Conservation (phyloP, 2,329 filamentous ascomycete genomes). For the Aspergillus aculeatinus region DNA sequence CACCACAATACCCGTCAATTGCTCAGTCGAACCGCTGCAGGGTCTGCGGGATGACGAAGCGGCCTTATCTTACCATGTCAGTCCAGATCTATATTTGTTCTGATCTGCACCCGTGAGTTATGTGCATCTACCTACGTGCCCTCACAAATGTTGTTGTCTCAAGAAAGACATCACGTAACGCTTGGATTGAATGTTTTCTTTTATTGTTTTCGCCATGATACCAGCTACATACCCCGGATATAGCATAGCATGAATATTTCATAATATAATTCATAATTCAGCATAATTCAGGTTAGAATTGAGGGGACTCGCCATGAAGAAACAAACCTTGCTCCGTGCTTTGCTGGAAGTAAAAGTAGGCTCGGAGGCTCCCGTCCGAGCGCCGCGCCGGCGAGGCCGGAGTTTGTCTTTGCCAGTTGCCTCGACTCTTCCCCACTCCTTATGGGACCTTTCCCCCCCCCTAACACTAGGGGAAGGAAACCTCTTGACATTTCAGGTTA, state of each 20-base stretch:
- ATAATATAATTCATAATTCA: slow-evolving; percentile 24
- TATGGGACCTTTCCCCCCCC: background rate
- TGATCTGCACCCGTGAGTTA: background rate
- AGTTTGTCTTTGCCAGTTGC: background rate
- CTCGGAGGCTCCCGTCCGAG: too few relatives aligned
- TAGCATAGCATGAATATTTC: slow-evolving; percentile 20
- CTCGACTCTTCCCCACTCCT: background rate
- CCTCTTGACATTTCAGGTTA: background rate
- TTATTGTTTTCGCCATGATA: slow-evolving; percentile 17
- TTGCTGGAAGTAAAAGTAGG: too few relatives aligned
- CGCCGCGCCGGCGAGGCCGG: too few relatives aligned
- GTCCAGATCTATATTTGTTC: background rate
- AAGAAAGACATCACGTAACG: slow-evolving; percentile 5
- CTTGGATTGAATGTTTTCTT: slow-evolving; percentile 1
- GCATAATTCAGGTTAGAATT: slow-evolving; percentile 5
- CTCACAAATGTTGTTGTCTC: slow-evolving; percentile 6
- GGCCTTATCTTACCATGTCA: slow-evolving; percentile 3
- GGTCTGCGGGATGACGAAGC: slow-evolving; percentile 20
- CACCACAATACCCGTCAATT: background rate
- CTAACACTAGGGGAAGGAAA: background rate
- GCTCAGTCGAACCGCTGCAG: slow-evolving; percentile 17
- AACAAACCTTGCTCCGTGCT: too few relatives aligned
- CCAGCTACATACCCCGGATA: slow-evolving; percentile 20
- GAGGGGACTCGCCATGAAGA: too few relatives aligned
- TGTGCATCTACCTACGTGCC: background rate